These are phyloP conservation scores for Aspergillus egyptiacus DNA, from an alignment of 495 filamentous ascomycete genomes.

Conservation along the genomic window DNA sequence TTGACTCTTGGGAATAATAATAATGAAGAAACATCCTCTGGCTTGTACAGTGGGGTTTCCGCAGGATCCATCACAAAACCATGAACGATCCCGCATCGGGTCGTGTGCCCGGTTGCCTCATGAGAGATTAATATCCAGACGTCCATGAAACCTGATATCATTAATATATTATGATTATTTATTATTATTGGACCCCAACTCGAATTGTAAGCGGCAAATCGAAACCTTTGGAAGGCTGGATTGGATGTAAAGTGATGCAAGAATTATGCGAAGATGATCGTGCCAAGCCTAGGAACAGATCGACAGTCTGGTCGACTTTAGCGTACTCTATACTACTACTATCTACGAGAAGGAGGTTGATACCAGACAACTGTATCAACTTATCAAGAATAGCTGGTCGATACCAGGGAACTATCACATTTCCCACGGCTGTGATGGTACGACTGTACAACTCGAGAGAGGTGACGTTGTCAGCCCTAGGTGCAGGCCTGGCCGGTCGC, in stretches of 20 bases:
- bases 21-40: too few relatives aligned
- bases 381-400: not conserved
- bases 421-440: not conserved
- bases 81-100: not conserved
- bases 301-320: not conserved
- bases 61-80: not conserved
- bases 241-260: conserved; percentile 1
- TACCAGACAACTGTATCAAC: not conserved
- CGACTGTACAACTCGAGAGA: not conserved
- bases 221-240: not conserved
- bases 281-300: conserved; percentile 6
- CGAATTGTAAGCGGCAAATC: conserved; percentile 2
- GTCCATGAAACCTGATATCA: too few relatives aligned
- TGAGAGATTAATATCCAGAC: not conserved
- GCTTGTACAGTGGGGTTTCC: not conserved
- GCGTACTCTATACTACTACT: not conserved
- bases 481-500: conserved; percentile 16
- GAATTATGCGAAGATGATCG: conserved; percentile 2
- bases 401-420: not conserved
- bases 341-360: not conserved
- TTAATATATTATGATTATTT: too few relatives aligned
- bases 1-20: too few relatives aligned
- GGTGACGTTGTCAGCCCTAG: not conserved
- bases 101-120: conserved; percentile 2
- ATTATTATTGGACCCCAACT: too few relatives aligned